Base-by-base conservation (phyloP, 2,329 filamentous ascomycete species). In the Laburnicola sp. region DNA sequence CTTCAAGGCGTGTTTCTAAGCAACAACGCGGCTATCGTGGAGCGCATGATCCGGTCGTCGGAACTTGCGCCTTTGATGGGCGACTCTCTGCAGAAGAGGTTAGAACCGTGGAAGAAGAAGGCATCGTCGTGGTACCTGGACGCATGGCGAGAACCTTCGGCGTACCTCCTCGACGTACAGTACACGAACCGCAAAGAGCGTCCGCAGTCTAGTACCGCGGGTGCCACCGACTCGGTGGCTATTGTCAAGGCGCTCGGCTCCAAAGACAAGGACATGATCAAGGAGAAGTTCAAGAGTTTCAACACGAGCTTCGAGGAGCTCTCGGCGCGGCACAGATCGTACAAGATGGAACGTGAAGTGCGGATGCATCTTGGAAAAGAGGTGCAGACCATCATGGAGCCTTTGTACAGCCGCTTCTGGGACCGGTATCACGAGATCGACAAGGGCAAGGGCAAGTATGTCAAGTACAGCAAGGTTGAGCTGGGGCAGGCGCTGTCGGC, bases 381-480 rank as follows among this genome's bases (percentile, higher is more conserved):
- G 67, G 87, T 97, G 57, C 90, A 94, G 71, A 86, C 87, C 63
- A 90, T 96, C 76, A 86, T 99, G 49, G 93, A 97, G 75, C 92
- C 93, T 48, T 80, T 99, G 10, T 99, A 99, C 76, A 88, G 88
- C 56, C 83, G 94, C 39, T 99, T 99, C 75, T 97, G 91, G 86
- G 94, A 97, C 74, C 84, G 93, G 26, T 99, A 99, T 71, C 92
- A 97, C 71, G 94, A 97, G 75, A 86, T 97, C 58, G 93, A 97
- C 75, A 97, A 96, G 78, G 94, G 94, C 53, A 95, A 92, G 76
- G 93, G 93, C 62, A 99, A 99, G 75, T 96, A 97, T 74, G 91
- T 96, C 71, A 97, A 96, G 77, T 97, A 96, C 71, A 92, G 97
- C 77, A 97, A 97, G 78, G 80, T 80, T 35, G 83, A 85, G 41